A percentile compares a stretch with the other conserved stretches of the same genome.
These are phyloP conservation scores for Myochromella boudieri DNA, from an alignment of 768 basidiomycete genomes.

Conservation along the genomic window DNA sequence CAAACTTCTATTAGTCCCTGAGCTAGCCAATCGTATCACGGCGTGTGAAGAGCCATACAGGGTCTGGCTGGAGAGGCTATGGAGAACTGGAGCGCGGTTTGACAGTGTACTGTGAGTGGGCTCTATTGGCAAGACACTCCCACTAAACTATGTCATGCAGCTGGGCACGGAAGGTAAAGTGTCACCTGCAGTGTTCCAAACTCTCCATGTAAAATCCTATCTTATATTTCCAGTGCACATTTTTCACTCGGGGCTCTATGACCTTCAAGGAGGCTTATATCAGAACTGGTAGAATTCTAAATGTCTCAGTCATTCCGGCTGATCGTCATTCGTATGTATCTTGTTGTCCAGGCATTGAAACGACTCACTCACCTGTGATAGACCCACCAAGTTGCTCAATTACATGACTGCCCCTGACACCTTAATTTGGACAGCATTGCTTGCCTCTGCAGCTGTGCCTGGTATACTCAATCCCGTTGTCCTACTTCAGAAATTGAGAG, in stretches of 20 bases:
- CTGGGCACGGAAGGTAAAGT: constrained; percentile 85
- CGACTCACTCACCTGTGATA: constrained; percentile 25
- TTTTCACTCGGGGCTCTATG: constrained; percentile 91
- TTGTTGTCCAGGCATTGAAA: not conserved
- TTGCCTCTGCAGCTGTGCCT: constrained; percentile 93
- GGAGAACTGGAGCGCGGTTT: constrained; percentile 92
- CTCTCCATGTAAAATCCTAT: not conserved
- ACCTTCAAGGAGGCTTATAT: constrained; percentile 96
- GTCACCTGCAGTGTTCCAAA: not conserved
- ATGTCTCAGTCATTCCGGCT: constrained; percentile 90
- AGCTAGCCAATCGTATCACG: constrained; percentile 79
- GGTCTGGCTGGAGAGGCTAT: constrained; percentile 71
- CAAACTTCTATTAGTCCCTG: constrained; percentile 71
- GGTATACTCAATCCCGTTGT: constrained; percentile 96
- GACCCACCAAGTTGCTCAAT: constrained; percentile 94
- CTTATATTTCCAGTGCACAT: constrained; percentile 78
- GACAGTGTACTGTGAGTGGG: constrained; percentile 62
- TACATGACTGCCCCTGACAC: constrained; percentile 96
- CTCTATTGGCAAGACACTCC: not conserved
- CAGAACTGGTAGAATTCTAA: constrained; percentile 89
- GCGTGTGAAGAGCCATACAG: constrained; percentile 77
- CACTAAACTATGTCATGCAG: constrained; percentile 22
- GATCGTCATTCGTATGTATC: constrained; percentile 75
- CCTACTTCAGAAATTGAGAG: constrained; percentile 85
- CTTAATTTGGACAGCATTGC: constrained; percentile 74